A percentile compares a stretch with the other conserved stretches of the same genome.
These are phyloP conservation scores for Straminergon stramineum DNA, from an alignment of 225 moss, liverwort and hornwort genomes.

Conservation along the genomic window DNA sequence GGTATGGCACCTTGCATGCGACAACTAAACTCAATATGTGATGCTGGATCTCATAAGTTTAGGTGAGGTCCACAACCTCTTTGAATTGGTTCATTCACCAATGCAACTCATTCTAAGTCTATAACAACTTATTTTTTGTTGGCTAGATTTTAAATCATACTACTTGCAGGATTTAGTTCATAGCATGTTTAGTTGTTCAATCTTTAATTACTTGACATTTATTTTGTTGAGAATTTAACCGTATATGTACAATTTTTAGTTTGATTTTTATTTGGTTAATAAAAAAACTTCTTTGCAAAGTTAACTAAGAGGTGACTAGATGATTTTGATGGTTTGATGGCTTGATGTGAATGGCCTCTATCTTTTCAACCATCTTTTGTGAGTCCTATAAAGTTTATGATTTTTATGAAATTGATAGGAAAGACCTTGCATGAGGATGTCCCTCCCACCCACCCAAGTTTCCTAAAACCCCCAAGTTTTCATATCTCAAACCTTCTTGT, in stretches of 20 bases:
- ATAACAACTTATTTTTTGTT: neutral
- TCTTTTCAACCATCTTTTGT: neutral
- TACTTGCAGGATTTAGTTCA: rapidly evolving
- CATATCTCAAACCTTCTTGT: too few species aligned
- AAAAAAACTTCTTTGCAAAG: neutral
- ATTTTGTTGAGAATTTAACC: rapidly evolving
- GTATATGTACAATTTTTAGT: neutral
- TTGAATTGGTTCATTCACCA: too few species aligned
- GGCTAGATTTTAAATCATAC: neutral
- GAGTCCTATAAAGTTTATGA: neutral
- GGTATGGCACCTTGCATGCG: too few species aligned
- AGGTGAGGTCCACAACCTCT: too few species aligned
- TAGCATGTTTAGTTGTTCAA: neutral
- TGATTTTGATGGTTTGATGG: neutral
- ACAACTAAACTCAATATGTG: too few species aligned
- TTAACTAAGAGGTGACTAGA: neutral
- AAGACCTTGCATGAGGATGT: neutral
- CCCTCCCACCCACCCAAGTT: too few species aligned
- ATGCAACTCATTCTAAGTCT: neutral
- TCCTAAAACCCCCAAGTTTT: too few species aligned
- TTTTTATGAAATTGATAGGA: neutral
- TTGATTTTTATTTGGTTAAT: neutral
- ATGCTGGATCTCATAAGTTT: too few species aligned
- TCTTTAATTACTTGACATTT: neutral
- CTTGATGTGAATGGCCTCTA: neutral